phyloP scores from a whole-genome alignment of 1,284 basidiomycete species.

The Apiotrichum siamense region DNA sequence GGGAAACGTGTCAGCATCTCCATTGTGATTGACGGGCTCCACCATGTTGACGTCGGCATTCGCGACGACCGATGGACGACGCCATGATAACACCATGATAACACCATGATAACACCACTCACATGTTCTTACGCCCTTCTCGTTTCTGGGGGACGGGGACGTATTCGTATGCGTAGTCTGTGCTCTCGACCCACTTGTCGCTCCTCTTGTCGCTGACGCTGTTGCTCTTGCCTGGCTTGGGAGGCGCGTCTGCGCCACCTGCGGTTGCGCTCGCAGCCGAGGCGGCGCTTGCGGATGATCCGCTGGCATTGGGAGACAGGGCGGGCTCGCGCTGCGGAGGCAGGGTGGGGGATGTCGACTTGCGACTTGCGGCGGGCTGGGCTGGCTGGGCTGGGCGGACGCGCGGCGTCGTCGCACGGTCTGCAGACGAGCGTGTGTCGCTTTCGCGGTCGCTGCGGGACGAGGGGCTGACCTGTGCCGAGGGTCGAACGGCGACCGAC shows the following conservation, averaged over 20 bases:
- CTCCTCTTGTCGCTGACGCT: not conserved
- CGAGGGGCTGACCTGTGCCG: too few species aligned
- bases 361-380: not conserved
- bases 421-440: not conserved
- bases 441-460: conserved; percentile 5
- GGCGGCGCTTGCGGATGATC: not conserved
- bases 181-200: conserved; percentile 27
- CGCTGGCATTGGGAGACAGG: conserved; percentile 1
- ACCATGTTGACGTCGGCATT: too few species aligned
- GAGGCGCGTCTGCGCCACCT: not conserved
- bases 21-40: too few species aligned
- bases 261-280: not conserved
- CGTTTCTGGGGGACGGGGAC: conserved; percentile 34
- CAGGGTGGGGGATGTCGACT: not conserved
- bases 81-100: not conserved
- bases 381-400: not conserved
- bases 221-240: conserved; percentile 1
- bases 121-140: conserved; percentile 25
- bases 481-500: too few species aligned
- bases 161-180: conserved; percentile 44
- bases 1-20: not conserved
- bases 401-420: not conserved
- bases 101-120: conserved; percentile 12
- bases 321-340: not conserved
- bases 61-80: not conserved